Evolutionary conservation across 148 eudicot genomes (phyloP).

Genomic region (Rhododendron griersonianum): DNA sequence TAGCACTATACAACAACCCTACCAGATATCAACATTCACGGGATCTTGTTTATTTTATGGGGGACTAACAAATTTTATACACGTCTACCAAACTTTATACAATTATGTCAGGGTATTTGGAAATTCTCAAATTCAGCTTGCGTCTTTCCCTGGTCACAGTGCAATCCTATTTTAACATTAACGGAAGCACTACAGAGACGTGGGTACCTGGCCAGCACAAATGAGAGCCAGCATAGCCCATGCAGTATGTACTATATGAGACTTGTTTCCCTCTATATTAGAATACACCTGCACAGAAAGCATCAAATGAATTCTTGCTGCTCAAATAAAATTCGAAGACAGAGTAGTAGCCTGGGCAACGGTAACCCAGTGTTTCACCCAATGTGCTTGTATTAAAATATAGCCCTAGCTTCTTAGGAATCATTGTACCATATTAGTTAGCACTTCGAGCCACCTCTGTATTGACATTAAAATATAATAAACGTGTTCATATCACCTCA

Average conservation of each 20-base stretch:
- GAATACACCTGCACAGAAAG: slow-evolving; percentile 48
- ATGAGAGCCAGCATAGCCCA: slow-evolving; percentile 74
- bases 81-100: neutral
- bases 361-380: neutral
- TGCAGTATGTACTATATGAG: slow-evolving; percentile 62
- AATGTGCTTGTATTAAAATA: neutral
- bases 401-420: neutral
- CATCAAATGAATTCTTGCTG: neutral
- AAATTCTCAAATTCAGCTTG: neutral
- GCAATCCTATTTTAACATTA: neutral
- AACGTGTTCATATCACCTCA: neutral
- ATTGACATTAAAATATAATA: neutral
- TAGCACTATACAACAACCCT: neutral
- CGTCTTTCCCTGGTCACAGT: neutral
- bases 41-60: neutral
- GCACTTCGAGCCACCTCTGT: neutral
- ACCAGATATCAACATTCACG: neutral
- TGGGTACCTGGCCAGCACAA: slow-evolving; percentile 29
- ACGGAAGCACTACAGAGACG: neutral
- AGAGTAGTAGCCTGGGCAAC: neutral
- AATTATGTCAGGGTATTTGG: neutral
- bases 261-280: slow-evolving; percentile 49
- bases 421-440: neutral
- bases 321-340: neutral
- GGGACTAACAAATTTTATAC: neutral